phyloP scores from a whole-genome alignment of 768 basidiomycete species.

The Dentipellis sp. region DNA sequence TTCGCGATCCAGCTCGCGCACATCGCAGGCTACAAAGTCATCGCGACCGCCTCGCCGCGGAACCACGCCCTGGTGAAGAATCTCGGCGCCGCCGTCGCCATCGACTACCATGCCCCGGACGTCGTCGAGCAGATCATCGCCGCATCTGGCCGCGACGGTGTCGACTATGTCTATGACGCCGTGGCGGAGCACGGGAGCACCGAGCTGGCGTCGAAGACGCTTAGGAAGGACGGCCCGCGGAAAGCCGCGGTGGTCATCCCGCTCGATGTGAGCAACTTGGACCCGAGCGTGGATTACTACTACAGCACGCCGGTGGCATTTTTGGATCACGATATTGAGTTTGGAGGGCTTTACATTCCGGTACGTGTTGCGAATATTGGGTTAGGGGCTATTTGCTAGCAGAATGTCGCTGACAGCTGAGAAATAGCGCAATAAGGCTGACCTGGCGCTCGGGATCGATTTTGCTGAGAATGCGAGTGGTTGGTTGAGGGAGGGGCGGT shows the following conservation, averaged over 20 bases:
- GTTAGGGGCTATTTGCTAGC: constrained; percentile 7
- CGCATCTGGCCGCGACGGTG: constrained; percentile 13
- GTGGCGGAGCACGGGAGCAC: background rate
- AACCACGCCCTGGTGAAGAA: constrained; percentile 26
- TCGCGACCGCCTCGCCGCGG: constrained; percentile 26
- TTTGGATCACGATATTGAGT: background rate
- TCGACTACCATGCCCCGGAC: constrained; percentile 22
- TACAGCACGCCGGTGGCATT: background rate
- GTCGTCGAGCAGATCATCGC: constrained; percentile 19
- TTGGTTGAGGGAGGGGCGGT: constrained; percentile 13
- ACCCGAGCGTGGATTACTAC: background rate
- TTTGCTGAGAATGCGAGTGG: too few relatives aligned
- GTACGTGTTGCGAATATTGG: constrained; percentile 11
- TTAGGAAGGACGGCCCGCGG: background rate
- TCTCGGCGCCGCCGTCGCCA: constrained; percentile 26
- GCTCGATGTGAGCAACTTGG: background rate
- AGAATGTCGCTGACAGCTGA: background rate
- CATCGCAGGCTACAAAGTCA: constrained; percentile 23
- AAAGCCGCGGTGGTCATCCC: background rate
- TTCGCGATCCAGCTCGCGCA: constrained; percentile 26
- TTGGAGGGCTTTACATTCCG: background rate
- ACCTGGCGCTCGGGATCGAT: background rate
- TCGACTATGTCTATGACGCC: constrained; percentile 14
- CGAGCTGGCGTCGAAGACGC: background rate
- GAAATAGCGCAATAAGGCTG: constrained; percentile 1